phyloP scores from a whole-genome alignment of 2,329 filamentous ascomycete genomes.

The Cladosporium sp. region DNA sequence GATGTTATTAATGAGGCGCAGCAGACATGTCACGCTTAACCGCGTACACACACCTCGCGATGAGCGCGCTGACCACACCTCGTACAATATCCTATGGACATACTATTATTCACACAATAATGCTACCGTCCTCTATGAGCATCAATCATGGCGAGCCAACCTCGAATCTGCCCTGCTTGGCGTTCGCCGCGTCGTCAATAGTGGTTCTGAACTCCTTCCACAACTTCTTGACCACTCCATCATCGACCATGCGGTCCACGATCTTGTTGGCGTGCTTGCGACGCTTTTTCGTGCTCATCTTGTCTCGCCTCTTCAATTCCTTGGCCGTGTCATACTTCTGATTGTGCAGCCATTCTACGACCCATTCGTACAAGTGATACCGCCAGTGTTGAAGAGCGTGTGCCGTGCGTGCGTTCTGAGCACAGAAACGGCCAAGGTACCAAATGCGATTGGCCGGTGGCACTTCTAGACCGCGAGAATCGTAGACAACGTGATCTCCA shows the following conservation, averaged over 20 bases:
- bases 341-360: conserved; percentile 54
- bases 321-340: conserved; percentile 53
- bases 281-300: conserved; percentile 54
- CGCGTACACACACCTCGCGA: no score
- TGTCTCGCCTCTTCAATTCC: conserved; percentile 55
- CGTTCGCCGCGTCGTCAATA: conserved; percentile 52
- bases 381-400: conserved; percentile 73
- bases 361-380: conserved; percentile 64
- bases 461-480: conserved; percentile 45
- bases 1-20: no score
- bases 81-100: no score
- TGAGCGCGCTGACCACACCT: no score
- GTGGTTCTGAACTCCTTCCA: conserved; percentile 61
- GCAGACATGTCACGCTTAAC: no score
- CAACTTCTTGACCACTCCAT: conserved; percentile 54
- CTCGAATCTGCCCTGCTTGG: conserved; percentile 30
- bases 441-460: conserved; percentile 42
- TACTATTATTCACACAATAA: no score
- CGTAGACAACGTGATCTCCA: conserved; percentile 33
- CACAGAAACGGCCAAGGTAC: conserved; percentile 53
- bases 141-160: not conserved
- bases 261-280: conserved; percentile 57
- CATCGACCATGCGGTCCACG: conserved; percentile 56
- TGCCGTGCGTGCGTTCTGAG: conserved; percentile 59
- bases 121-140: no score